These are phyloP conservation scores for Diaporthe ampelina DNA, from an alignment of 2,329 filamentous ascomycete species.

Conservation along the genomic window DNA sequence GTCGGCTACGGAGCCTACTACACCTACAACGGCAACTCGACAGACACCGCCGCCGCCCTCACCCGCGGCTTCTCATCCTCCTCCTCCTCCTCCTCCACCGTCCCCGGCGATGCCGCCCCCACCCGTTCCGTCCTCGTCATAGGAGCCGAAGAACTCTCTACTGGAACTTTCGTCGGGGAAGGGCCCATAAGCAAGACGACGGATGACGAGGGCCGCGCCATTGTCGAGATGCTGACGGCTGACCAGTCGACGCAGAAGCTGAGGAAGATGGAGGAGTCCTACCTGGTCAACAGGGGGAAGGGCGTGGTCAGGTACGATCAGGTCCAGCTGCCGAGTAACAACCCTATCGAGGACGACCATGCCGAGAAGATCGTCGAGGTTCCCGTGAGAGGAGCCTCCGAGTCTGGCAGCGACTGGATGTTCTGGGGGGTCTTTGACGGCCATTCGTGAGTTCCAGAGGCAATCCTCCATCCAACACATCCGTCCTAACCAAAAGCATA, in stretches of 20 bases:
- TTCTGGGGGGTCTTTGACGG: constrained; percentile 99
- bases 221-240: constrained; percentile 95
- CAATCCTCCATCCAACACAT: no score
- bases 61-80: constrained; percentile 54
- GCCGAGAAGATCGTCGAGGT: constrained; percentile 98
- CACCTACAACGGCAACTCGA: constrained; percentile 68
- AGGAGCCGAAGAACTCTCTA: constrained; percentile 90
- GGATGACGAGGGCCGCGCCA: constrained; percentile 85
- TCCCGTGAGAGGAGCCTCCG: constrained; percentile 67
- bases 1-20: constrained; percentile 86
- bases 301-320: constrained; percentile 96
- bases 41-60: constrained; percentile 53
- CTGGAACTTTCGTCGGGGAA: constrained; percentile 86
- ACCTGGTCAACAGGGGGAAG: constrained; percentile 87
- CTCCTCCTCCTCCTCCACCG: constrained; percentile 52
- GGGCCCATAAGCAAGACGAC: constrained; percentile 90
- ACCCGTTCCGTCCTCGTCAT: constrained; percentile 85
- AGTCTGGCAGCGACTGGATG: constrained; percentile 90
- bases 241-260: constrained; percentile 94
- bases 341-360: constrained; percentile 98
- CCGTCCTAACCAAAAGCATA: constrained; percentile 44
- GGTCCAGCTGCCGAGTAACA: constrained; percentile 94
- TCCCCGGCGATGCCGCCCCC: constrained; percentile 56
- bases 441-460: constrained; percentile 78
- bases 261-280: constrained; percentile 91